phyloP scores from a whole-genome alignment of 2,329 filamentous ascomycete species.

The Lizonia empirigonia region DNA sequence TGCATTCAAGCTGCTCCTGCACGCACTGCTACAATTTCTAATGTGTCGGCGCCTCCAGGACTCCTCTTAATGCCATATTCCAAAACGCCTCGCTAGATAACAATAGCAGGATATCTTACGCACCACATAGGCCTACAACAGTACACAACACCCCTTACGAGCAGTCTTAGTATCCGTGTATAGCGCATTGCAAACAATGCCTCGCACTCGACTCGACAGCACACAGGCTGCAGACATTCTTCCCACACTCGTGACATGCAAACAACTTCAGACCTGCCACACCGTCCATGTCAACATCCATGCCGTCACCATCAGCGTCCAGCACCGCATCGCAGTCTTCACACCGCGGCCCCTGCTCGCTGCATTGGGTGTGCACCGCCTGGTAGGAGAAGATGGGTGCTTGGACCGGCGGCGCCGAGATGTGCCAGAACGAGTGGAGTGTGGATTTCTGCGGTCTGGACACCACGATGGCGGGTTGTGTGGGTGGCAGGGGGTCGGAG shows the following conservation, averaged over 20 bases:
- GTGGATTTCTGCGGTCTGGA: slow-evolving; percentile 51
- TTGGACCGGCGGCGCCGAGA: slow-evolving; percentile 43
- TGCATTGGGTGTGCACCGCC: slow-evolving; percentile 12
- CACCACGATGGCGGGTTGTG: slow-evolving; percentile 8
- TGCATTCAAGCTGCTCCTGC: no score
- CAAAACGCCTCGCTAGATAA: slow-evolving; percentile 18
- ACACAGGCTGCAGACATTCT: slow-evolving; percentile 51
- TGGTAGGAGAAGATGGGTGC: slow-evolving; percentile 24
- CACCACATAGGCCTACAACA: background rate
- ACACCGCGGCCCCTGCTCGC: slow-evolving; percentile 38
- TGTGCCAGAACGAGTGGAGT: slow-evolving; percentile 55
- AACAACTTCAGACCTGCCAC: slow-evolving; percentile 34
- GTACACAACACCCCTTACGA: background rate
- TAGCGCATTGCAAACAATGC: slow-evolving; percentile 52
- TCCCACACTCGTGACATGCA: slow-evolving; percentile 48
- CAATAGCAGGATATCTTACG: slow-evolving; percentile 7
- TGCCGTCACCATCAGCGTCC: slow-evolving; percentile 33
- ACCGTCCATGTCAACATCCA: slow-evolving; percentile 48
- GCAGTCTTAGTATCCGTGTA: slow-evolving; percentile 4
- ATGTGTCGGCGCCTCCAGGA: no score
- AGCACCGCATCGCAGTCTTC: slow-evolving; percentile 53
- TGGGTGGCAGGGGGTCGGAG: slow-evolving; percentile 26
- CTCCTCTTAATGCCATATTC: background rate
- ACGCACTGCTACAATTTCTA: no score
- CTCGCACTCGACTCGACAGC: slow-evolving; percentile 47